A percentile compares a stretch with the other conserved stretches of the same genome.
Conservation (phyloP, 495 filamentous ascomycete species). For the Talaromyces borbonicus region DNA sequence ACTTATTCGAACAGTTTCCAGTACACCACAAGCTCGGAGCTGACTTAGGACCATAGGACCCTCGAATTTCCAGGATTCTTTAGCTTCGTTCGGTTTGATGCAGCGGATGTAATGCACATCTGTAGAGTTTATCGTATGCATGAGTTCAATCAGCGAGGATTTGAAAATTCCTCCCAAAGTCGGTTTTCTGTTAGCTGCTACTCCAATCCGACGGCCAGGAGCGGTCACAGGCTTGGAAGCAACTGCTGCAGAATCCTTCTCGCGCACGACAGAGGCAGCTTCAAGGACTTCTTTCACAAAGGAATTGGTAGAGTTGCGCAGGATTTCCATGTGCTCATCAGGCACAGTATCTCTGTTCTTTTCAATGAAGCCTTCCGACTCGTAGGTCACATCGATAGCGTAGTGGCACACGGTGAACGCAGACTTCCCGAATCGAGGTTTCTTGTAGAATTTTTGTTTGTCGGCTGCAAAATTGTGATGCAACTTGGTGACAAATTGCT, state of each 20-base stretch:
- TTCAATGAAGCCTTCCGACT: slow-evolving; percentile 99
- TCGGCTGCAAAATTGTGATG: slow-evolving; percentile 87
- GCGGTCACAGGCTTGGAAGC: slow-evolving; percentile 56
- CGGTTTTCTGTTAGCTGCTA: slow-evolving; percentile 89
- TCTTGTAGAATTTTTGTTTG: slow-evolving; percentile 97
- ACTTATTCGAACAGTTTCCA: slow-evolving; percentile 96
- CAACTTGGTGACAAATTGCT: slow-evolving; percentile 94
- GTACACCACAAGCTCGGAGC: slow-evolving; percentile 93
- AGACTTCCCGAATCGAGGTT: slow-evolving; percentile 94
- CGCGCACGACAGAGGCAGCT: slow-evolving; percentile 73
- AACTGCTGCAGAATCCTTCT: slow-evolving; percentile 74
- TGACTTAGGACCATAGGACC: slow-evolving; percentile 98
- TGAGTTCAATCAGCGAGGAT: slow-evolving; percentile 93
- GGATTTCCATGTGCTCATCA: slow-evolving; percentile 92
- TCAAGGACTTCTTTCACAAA: slow-evolving; percentile 83
- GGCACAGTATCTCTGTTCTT: slow-evolving; percentile 99
- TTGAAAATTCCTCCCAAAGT: slow-evolving; percentile 98
- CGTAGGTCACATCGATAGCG: slow-evolving; percentile 96
- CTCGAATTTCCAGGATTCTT: slow-evolving; percentile 96
- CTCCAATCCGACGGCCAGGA: slow-evolving; percentile 73
- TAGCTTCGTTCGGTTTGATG: slow-evolving; percentile 98
- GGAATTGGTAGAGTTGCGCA: slow-evolving; percentile 71
- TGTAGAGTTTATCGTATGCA: slow-evolving; percentile 94
- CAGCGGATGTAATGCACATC: slow-evolving; percentile 99
- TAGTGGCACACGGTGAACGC: slow-evolving; percentile 99